Evolutionary conservation across 352 stramenopile species (phyloP).

Genomic region (Pythium sukuiense): DNA sequence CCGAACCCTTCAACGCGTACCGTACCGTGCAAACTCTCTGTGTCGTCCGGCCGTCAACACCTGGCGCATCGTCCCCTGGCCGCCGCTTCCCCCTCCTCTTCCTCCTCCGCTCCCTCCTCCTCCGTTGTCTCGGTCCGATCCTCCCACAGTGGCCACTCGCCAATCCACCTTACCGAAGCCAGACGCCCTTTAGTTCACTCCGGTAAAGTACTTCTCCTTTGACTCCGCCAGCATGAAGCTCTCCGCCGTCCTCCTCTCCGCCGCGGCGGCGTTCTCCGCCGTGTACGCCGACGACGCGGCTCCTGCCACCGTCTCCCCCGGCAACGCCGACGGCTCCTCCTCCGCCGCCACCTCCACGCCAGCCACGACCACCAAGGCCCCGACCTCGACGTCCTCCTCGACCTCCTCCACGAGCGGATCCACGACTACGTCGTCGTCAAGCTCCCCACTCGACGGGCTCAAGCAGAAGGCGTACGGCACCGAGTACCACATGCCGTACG

Average conservation of each 20-base stretch:
- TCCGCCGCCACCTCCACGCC: background rate
- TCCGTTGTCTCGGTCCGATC: background rate
- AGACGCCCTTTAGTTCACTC: slow-evolving; percentile 9
- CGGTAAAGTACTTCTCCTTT: slow-evolving; percentile 27
- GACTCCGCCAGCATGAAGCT: slow-evolving; percentile 30
- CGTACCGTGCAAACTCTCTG: background rate
- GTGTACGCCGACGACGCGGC: slow-evolving; percentile 12
- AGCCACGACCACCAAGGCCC: slow-evolving; percentile 7
- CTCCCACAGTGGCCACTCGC: slow-evolving; percentile 22
- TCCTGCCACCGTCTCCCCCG: slow-evolving; percentile 9
- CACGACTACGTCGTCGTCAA: slow-evolving; percentile 8
- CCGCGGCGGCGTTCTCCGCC: slow-evolving; percentile 12
- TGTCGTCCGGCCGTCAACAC: slow-evolving; percentile 4
- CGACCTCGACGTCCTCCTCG: slow-evolving; percentile 15
- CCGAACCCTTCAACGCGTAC: background rate
- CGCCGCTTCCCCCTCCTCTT: background rate
- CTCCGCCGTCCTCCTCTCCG: slow-evolving; percentile 25
- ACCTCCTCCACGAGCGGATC: slow-evolving; percentile 2
- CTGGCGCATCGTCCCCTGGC: slow-evolving; percentile 1
- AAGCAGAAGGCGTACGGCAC: slow-evolving; percentile 34
- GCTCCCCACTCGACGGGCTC: slow-evolving; percentile 32
- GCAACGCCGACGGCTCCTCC: slow-evolving; percentile 4
- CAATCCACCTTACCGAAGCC: slow-evolving; percentile 33
- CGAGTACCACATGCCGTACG: slow-evolving; percentile 62
- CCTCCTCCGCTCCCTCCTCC: background rate